These are phyloP conservation scores for Laburnicola sp. DNA, from an alignment of 2,329 filamentous ascomycete genomes.

Conservation along the genomic window DNA sequence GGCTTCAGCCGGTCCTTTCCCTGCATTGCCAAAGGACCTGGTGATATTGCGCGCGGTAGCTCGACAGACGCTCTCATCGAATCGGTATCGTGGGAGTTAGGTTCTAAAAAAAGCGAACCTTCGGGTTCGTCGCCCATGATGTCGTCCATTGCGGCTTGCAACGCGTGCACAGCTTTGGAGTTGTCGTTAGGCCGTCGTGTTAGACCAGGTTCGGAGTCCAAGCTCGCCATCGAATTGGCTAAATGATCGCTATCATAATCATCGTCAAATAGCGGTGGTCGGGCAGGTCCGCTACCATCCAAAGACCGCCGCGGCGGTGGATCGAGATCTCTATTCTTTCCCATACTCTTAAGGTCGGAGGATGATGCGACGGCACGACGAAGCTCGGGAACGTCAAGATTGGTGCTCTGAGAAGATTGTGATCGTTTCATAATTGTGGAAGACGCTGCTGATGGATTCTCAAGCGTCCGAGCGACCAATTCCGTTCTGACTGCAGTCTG, in stretches of 20 bases:
- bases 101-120: conserved; percentile 67
- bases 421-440: conserved; percentile 51
- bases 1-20: conserved; percentile 65
- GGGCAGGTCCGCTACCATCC: conserved; percentile 61
- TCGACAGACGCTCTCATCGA: conserved; percentile 68
- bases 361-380: conserved; percentile 64
- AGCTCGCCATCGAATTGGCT: conserved; percentile 74
- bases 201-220: conserved; percentile 65
- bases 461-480: conserved; percentile 31
- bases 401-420: conserved; percentile 50
- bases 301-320: conserved; percentile 66
- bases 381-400: conserved; percentile 54
- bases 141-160: conserved; percentile 87
- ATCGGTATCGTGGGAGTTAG: conserved; percentile 60
- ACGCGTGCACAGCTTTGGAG: conserved; percentile 81
- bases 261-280: conserved; percentile 74
- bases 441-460: conserved; percentile 22
- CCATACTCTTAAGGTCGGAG: conserved; percentile 58
- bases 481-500: conserved; percentile 31
- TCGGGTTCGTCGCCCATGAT: conserved; percentile 83
- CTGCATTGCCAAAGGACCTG: conserved; percentile 35
- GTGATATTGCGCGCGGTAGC: conserved; percentile 49
- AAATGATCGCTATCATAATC: conserved; percentile 75
- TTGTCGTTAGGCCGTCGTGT: conserved; percentile 61
- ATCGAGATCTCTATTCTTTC: conserved; percentile 50